These are phyloP conservation scores for Cryptococcus sp. DNA, from an alignment of 1,284 basidiomycete genomes.

Conservation along the genomic window DNA sequence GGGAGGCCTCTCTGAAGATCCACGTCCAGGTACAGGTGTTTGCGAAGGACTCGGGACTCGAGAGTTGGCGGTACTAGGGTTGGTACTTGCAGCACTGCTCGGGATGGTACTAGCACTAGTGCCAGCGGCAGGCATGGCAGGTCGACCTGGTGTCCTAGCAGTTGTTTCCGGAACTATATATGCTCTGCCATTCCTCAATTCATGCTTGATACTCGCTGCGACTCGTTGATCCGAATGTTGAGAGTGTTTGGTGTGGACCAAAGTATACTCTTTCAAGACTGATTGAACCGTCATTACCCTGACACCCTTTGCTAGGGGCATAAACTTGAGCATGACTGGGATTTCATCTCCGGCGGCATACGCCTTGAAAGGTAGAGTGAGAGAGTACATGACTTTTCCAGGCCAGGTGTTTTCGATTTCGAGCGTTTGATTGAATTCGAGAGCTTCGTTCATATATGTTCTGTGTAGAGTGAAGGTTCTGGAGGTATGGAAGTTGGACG, in stretches of 20 bases:
- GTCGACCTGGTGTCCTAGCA: constrained; percentile 4
- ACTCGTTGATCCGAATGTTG: constrained; percentile 62
- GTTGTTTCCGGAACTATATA: constrained; percentile 5
- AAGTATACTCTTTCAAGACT: constrained; percentile 65
- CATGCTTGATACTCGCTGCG: constrained; percentile 64
- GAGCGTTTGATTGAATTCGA: constrained; percentile 91
- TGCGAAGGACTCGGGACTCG: constrained; percentile 3
- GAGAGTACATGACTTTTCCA: constrained; percentile 85
- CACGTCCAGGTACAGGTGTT: constrained; percentile 1
- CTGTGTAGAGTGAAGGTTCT: constrained; percentile 65
- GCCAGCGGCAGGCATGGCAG: constrained; percentile 8
- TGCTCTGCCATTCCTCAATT: constrained; percentile 62
- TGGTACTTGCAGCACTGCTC: not conserved
- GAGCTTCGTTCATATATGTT: constrained; percentile 70
- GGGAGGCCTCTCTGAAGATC: constrained; percentile 2
- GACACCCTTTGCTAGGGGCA: constrained; percentile 78
- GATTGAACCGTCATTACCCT: constrained; percentile 64
- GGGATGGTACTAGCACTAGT: constrained; percentile 13
- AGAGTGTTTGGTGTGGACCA: constrained; percentile 60
- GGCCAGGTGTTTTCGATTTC: constrained; percentile 95
- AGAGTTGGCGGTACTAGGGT: constrained; percentile 7
- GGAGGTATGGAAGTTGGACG: constrained; percentile 63
- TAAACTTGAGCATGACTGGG: constrained; percentile 77
- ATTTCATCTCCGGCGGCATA: constrained; percentile 84
- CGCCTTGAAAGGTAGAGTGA: constrained; percentile 57